phyloP scores from a whole-genome alignment of 2,329 filamentous ascomycete genomes.

The Pestalotiopsis fici region DNA sequence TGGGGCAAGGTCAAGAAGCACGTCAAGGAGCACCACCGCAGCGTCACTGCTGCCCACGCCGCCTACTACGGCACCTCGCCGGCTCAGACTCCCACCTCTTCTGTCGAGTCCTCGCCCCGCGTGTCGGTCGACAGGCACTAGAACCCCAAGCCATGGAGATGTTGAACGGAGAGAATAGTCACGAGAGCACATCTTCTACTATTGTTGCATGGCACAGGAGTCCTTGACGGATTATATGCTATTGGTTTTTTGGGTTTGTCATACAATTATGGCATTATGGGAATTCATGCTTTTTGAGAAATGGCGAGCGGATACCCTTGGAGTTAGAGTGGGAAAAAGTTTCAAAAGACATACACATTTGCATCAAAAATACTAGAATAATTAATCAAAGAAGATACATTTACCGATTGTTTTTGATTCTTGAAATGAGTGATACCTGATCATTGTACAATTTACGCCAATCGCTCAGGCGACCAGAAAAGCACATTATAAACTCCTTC shows the following conservation, averaged over 20 bases:
- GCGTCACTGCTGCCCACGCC: conserved; percentile 4
- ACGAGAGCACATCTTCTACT: not conserved
- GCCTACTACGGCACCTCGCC: conserved; percentile 4
- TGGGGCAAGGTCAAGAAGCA: conserved; percentile 11
- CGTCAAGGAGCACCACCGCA: conserved; percentile 9
- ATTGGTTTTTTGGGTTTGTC: not conserved
- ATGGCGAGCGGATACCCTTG: not conserved
- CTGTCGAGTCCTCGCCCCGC: not conserved
- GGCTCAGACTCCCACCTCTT: not conserved
- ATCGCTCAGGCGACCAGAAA: too few species aligned
- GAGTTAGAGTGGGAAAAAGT: not conserved
- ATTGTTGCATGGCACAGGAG: not conserved
- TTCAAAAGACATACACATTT: not conserved
- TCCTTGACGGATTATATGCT: not conserved
- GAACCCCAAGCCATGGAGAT: not conserved
- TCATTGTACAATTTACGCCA: too few species aligned
- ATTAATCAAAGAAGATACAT: not conserved
- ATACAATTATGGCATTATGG: not conserved
- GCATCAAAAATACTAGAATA: not conserved
- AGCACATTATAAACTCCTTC: too few species aligned
- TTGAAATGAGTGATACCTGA: too few species aligned
- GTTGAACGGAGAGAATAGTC: not conserved
- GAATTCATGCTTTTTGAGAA: not conserved
- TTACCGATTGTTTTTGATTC: not conserved
- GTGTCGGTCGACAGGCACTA: conserved; percentile 2